These are phyloP conservation scores for Zasmidium citrigriseum DNA, from an alignment of 2,329 filamentous ascomycete genomes.

Conservation along the genomic window DNA sequence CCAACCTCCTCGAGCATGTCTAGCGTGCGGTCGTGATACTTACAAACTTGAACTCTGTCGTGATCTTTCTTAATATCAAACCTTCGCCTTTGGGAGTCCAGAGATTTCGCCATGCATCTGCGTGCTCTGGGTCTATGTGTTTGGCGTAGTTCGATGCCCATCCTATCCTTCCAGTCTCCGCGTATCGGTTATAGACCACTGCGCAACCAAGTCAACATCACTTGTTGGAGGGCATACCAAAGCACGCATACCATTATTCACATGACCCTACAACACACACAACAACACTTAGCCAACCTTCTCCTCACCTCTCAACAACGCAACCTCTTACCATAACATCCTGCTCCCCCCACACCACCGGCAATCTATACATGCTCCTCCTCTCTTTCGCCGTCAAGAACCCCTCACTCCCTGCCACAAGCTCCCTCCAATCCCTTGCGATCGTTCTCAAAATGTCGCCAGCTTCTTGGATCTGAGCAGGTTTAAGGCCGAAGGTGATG, in stretches of 20 bases:
- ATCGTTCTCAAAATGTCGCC: conserved; percentile 61
- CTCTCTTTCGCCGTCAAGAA: conserved; percentile 66
- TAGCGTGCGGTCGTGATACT: conserved; percentile 64
- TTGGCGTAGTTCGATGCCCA: conserved; percentile 69
- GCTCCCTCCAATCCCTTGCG: conserved; percentile 67
- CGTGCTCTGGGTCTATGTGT: conserved; percentile 62
- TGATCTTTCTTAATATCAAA: conserved; percentile 77
- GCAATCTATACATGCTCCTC: conserved; percentile 64
- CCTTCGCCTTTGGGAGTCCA: conserved; percentile 68
- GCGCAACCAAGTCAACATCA: not conserved
- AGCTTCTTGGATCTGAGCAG: conserved; percentile 59
- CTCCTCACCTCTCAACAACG: conserved; percentile 1
- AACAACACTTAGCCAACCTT: conserved; percentile 19
- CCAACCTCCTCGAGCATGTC: conserved; percentile 38
- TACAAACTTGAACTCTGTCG: conserved; percentile 85
- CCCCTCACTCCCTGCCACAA: conserved; percentile 73
- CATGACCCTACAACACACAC: conserved; percentile 57
- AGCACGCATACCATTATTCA: conserved; percentile 64
- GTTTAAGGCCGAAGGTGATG: conserved; percentile 70
- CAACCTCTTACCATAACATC: conserved; percentile 51
- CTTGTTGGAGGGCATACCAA: no score
- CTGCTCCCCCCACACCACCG: conserved; percentile 85
- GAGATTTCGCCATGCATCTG: conserved; percentile 66
- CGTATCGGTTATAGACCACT: conserved; percentile 78
- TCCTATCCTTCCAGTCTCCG: conserved; percentile 77